phyloP scores from a whole-genome alignment of 2,329 filamentous ascomycete species.

The Kalmusia sp. region DNA sequence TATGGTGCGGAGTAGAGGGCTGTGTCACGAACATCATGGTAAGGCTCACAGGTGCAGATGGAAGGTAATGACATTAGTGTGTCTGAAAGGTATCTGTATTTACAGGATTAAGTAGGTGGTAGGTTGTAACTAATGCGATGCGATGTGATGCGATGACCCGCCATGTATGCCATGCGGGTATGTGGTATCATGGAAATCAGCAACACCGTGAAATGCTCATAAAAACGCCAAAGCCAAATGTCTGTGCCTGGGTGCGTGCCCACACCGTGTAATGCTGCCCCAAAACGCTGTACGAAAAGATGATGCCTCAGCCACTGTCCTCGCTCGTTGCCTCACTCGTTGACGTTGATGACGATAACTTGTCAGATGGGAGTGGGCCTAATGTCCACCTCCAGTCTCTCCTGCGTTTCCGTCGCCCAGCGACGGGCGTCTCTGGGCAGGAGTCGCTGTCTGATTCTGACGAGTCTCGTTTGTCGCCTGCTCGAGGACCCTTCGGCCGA shows the following conservation, averaged over 20 bases:
- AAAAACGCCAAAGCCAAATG: conserved; percentile 24
- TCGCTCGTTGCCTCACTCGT: conserved; percentile 31
- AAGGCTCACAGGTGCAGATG: background rate
- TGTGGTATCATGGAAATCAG: conserved; percentile 37
- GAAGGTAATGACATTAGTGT: background rate
- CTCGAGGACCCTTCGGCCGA: conserved; percentile 32
- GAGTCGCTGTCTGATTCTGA: conserved; percentile 58
- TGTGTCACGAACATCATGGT: background rate
- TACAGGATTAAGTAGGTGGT: conserved; percentile 12
- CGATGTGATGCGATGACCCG: conserved; percentile 16
- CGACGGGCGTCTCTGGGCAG: conserved; percentile 60
- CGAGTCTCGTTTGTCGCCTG: conserved; percentile 54
- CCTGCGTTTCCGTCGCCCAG: conserved; percentile 60
- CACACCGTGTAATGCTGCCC: conserved; percentile 13
- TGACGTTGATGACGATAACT: conserved; percentile 25
- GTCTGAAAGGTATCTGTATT: conserved; percentile 2
- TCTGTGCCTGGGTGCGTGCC: conserved; percentile 8
- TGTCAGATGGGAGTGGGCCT: conserved; percentile 49
- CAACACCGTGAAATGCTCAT: conserved; percentile 35
- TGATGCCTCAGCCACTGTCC: conserved; percentile 35
- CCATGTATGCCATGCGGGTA: conserved; percentile 15
- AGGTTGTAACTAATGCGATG: conserved; percentile 14
- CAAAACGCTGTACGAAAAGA: conserved; percentile 9
- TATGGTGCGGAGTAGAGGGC: too few species aligned
- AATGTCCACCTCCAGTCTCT: conserved; percentile 66